Conservation (phyloP, 495 filamentous ascomycete genomes). For the Penicillium verhagenii region DNA sequence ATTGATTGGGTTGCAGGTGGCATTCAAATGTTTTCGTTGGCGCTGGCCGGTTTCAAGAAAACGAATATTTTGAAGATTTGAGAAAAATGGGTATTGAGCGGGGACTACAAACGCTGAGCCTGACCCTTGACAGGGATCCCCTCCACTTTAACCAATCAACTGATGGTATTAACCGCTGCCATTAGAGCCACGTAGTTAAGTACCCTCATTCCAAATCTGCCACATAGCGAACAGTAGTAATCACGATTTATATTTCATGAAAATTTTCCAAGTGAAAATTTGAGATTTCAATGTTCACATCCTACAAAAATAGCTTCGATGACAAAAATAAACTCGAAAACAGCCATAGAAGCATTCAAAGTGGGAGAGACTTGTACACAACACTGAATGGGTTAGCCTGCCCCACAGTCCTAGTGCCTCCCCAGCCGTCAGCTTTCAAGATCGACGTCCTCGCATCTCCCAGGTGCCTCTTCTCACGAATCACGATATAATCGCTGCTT, state of each 20-base stretch:
- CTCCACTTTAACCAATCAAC: not conserved
- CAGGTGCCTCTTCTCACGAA: not conserved
- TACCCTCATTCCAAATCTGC: not conserved
- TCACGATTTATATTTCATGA: too few relatives aligned
- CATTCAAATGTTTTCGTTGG: too few relatives aligned
- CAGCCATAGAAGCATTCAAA: not conserved
- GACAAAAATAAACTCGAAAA: too few relatives aligned
- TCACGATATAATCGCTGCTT: too few relatives aligned
- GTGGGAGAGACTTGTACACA: not conserved
- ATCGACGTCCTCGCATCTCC: not conserved
- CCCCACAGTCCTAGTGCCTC: not conserved
- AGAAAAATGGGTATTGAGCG: too few relatives aligned
- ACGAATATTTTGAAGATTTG: too few relatives aligned
- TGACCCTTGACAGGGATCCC: not conserved
- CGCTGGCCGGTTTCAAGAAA: too few relatives aligned
- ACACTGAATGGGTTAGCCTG: not conserved
- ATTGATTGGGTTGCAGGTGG: too few relatives aligned
- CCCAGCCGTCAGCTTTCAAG: slow-evolving; percentile 1
- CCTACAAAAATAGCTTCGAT: too few relatives aligned
- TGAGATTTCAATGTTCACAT: too few relatives aligned
- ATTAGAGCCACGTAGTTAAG: not conserved
- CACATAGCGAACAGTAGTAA: not conserved
- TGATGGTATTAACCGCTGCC: not conserved
- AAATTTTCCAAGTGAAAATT: too few relatives aligned
- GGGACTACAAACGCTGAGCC: too few relatives aligned